A percentile compares a stretch with the other conserved stretches of the same genome.
Evolutionary conservation across 2,329 filamentous ascomycete species (phyloP).

Genomic region (Emmonsiellopsis sp.): DNA sequence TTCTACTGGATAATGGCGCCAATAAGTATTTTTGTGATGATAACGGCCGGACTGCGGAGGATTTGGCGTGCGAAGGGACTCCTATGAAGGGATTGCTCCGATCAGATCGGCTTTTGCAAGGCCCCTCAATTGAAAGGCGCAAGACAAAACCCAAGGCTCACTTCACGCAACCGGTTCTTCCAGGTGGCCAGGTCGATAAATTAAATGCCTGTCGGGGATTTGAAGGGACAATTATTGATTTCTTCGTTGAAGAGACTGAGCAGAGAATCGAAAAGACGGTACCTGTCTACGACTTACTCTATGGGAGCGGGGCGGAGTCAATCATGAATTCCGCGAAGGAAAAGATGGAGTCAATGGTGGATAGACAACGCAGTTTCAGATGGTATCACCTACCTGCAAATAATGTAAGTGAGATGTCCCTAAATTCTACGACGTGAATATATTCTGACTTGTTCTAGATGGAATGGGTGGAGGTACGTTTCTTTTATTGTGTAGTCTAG

Average conservation of each 20-base stretch:
- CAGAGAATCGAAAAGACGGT: slow-evolving; percentile 1
- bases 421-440: neutral
- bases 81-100: slow-evolving; percentile 4
- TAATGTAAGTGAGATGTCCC: neutral
- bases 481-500: neutral
- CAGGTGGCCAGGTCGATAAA: neutral
- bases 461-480: slow-evolving; percentile 4
- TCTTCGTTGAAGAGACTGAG: slow-evolving; percentile 1
- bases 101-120: slow-evolving; percentile 6
- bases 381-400: slow-evolving; percentile 6
- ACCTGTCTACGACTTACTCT: slow-evolving; percentile 2
- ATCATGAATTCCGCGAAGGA: slow-evolving; percentile 3
- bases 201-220: slow-evolving; percentile 2
- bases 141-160: neutral
- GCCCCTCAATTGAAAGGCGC: neutral
- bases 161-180: slow-evolving; percentile 1
- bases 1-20: slow-evolving; percentile 7
- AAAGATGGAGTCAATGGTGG: neutral
- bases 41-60: slow-evolving; percentile 3
- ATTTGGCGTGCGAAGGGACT: neutral
- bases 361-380: slow-evolving; percentile 1
- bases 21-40: slow-evolving; percentile 5
- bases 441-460: slow-evolving; percentile 2
- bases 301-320: slow-evolving; percentile 2
- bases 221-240: slow-evolving; percentile 2